phyloP scores from a whole-genome alignment of 225 moss, liverwort and hornwort genomes.

The Anthoceros angustus region DNA sequence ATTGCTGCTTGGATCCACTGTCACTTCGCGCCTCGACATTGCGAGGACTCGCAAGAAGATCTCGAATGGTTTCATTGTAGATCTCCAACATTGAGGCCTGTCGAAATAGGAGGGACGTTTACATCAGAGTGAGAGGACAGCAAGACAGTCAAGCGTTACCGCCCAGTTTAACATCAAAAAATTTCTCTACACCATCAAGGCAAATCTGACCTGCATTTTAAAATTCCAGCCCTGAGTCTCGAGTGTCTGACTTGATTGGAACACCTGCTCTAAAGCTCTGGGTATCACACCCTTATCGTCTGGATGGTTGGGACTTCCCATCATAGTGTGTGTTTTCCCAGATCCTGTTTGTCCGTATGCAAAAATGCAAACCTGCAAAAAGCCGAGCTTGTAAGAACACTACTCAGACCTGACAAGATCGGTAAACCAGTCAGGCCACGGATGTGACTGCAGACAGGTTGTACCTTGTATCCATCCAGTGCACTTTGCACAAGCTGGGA shows the following conservation, averaged over 20 bases:
- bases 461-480: slow-evolving; percentile 96
- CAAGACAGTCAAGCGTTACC: neutral
- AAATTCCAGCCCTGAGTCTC: slow-evolving; percentile 77
- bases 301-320: slow-evolving; percentile 73
- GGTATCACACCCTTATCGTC: slow-evolving; percentile 78
- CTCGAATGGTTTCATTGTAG: slow-evolving; percentile 88
- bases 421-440: neutral
- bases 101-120: neutral
- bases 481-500: slow-evolving; percentile 94
- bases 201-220: slow-evolving; percentile 61
- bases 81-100: slow-evolving; percentile 99
- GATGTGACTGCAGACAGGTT: neutral
- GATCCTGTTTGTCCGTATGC: slow-evolving; percentile 97
- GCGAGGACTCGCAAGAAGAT: slow-evolving; percentile 40
- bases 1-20: slow-evolving; percentile 62
- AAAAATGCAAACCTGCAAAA: slow-evolving; percentile 76
- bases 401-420: neutral
- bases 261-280: slow-evolving; percentile 87
- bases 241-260: slow-evolving; percentile 75
- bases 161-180: slow-evolving; percentile 3
- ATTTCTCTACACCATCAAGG: neutral
- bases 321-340: slow-evolving; percentile 94
- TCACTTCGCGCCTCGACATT: slow-evolving; percentile 22
- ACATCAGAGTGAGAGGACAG: neutral
- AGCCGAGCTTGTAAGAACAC: neutral